A percentile compares a stretch with the other conserved stretches of the same genome.
phyloP scores from a whole-genome alignment of 441 rosid genomes.

The Melianthus villosus region DNA sequence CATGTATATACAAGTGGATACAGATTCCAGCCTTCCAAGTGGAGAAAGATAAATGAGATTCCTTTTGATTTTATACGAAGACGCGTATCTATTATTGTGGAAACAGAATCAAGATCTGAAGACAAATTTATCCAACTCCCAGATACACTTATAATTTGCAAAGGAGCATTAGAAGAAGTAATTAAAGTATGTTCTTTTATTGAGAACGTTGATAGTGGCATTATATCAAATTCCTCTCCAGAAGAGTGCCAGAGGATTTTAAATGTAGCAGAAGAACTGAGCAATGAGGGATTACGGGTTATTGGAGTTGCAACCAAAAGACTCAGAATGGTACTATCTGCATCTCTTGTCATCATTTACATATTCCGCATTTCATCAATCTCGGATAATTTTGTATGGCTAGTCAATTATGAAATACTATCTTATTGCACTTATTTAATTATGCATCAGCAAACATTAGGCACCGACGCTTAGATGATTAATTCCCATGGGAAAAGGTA shows the following conservation, averaged over 20 bases:
- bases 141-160: slow-evolving; percentile 29
- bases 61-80: slow-evolving; percentile 56
- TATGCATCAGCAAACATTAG: no score
- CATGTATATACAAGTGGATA: slow-evolving; percentile 49
- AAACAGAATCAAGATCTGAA: slow-evolving; percentile 18
- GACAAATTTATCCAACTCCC: slow-evolving; percentile 11
- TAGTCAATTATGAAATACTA: no score
- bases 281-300: slow-evolving; percentile 41
- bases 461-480: no score
- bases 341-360: neutral
- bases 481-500: no score
- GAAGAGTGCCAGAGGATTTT: slow-evolving; percentile 31
- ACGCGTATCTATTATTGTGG: slow-evolving; percentile 36
- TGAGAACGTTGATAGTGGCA: slow-evolving; percentile 20
- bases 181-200: slow-evolving; percentile 41
- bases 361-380: no score
- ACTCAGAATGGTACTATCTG: slow-evolving; percentile 22
- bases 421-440: no score
- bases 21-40: slow-evolving; percentile 49
- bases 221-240: slow-evolving; percentile 14
- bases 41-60: slow-evolving; percentile 45
- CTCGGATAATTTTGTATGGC: no score
- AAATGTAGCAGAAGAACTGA: slow-evolving; percentile 32
- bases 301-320: slow-evolving; percentile 42
- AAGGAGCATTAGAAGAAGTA: slow-evolving; percentile 64